Evolutionary conservation across 164 flowering plant genomes (phyloP).

Genomic region (Stephania japonica): DNA sequence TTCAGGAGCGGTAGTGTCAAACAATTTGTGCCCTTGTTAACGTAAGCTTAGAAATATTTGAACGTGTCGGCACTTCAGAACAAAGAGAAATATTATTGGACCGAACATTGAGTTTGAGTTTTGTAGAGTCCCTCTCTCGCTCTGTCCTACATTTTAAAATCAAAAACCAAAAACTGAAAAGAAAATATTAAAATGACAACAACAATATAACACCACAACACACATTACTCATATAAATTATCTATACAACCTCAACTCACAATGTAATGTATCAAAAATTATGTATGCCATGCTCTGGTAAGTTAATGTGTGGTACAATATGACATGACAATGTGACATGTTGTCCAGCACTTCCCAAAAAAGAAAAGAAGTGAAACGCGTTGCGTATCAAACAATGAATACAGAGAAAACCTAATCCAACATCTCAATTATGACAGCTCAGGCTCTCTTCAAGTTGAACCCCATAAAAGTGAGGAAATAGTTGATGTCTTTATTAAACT

Average conservation of each 20-base stretch:
- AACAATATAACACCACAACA: too few species aligned
- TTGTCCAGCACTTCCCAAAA: too few species aligned
- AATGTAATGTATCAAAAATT: too few species aligned
- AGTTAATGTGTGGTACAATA: too few species aligned
- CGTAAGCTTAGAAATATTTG: not conserved
- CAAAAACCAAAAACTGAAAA: too few species aligned
- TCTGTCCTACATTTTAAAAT: not conserved
- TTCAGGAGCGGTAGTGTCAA: not conserved
- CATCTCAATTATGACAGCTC: slow-evolving; percentile 1
- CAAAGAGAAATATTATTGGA: not conserved
- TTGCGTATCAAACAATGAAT: not conserved
- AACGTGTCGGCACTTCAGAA: not conserved
- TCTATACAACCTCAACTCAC: too few species aligned
- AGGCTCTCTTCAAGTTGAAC: not conserved
- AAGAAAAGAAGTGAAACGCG: not conserved
- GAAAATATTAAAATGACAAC: too few species aligned
- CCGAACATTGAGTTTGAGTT: not conserved
- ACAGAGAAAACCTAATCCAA: not conserved
- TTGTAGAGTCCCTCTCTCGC: not conserved
- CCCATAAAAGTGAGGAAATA: not conserved
- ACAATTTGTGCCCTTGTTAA: not conserved
- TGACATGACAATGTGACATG: too few species aligned
- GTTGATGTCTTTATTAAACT: not conserved
- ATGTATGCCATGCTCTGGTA: too few species aligned
- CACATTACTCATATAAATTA: too few species aligned